Base-by-base conservation (phyloP, 2,329 filamentous ascomycete genomes). In the Alternaria ethzedia region DNA sequence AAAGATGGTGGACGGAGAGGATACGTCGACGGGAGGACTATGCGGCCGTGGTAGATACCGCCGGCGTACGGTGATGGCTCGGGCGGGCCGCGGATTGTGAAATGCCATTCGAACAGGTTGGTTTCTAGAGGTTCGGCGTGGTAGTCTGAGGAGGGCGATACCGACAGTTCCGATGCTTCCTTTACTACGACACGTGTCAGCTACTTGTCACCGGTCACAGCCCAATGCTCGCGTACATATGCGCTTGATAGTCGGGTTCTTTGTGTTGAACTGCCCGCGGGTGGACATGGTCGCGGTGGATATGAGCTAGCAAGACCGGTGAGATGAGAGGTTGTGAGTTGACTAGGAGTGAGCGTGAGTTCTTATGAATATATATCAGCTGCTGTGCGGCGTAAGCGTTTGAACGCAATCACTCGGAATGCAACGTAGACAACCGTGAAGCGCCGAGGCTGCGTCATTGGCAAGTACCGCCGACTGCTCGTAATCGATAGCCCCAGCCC, bases 81-180 rank as follows among this genome's bases (percentile, higher is more conserved):
- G 0, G 95, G 95, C 0, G 95, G 94, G 0, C 96, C 96, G 55
- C 91, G 89, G n/a, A 99, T 86, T 0, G 96, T 99, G 82, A 98
- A 99, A 84, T 99, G 96, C 96, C 96, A 99, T 82, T 98, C 94
- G 82, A 97, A 97, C 57, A 99, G 89, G 81, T 98, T 94, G 30
- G 88, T 86, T 77, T 98, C 95, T 66, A 95, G 88, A 0, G 96
- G 96, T 5, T 90, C 86, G 44, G 95, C 96, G 71, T 91, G 88
- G 82, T 95, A 96, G 83, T 97, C 93, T 57, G 92, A 85, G 3
- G 93, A 96, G 5, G 95, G 93, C 41, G 91, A 87, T 62, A 85
- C 86, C 64, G 92, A 89, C 59, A 99, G 88, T 79, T 98, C 96
- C 63, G 91, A 87, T 61, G 95, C 94, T 88, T 98, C 96, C 81